Base-by-base conservation (phyloP, 2,329 filamentous ascomycete species). In the Diaporthe sp. region DNA sequence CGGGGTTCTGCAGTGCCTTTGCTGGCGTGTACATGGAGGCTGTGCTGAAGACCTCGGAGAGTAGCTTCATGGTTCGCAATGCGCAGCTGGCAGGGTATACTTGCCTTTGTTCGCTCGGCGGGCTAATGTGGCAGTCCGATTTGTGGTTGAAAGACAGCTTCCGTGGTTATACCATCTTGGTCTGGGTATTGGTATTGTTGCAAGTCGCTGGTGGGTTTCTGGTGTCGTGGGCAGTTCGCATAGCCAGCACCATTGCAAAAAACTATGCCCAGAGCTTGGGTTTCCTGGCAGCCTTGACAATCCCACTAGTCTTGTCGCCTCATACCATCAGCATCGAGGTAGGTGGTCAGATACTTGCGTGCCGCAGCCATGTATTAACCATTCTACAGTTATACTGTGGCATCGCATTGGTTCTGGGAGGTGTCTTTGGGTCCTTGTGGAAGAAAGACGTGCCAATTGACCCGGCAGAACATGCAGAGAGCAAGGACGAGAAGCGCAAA, bases 71-170 rank as follows among this genome's bases (percentile, higher is more conserved):
- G 33, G 33, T 68, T 19, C 64, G 47, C n/a, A 68, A 68, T 33
- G n/a, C 64, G 6, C 64, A 68, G n/a, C 64, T 54, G n/a, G 64
- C 47, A 13, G 33, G n/a, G 19, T 54, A 68, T 22, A 54, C 45
- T 6, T 68, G 33, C 47, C 47, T 68, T 22, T 52, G 33, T 35
- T 30, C 47, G 2, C 15, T 68, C 3, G 33, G 45, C 17, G 64
- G 64, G 8, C n/a, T 68, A 13, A 30, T 68, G 64, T 52, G 61
- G 61, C 61, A 67, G n/a, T 67, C 64, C 22, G 64, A 38, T 13
- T n/a, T 68, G 47, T 15, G 9, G 3, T 4, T 40, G 4, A 19
- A 38, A 38, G 45, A n/a, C n/a, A 38, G 61, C n/a, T 54, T 68
- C 10, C 47, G 47, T 5, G 33, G 64, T 6, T 54, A 68, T 22